Evolutionary conservation across 208 protist genomes (phyloP).

Genomic region (Vickermania ingenoplastis): DNA sequence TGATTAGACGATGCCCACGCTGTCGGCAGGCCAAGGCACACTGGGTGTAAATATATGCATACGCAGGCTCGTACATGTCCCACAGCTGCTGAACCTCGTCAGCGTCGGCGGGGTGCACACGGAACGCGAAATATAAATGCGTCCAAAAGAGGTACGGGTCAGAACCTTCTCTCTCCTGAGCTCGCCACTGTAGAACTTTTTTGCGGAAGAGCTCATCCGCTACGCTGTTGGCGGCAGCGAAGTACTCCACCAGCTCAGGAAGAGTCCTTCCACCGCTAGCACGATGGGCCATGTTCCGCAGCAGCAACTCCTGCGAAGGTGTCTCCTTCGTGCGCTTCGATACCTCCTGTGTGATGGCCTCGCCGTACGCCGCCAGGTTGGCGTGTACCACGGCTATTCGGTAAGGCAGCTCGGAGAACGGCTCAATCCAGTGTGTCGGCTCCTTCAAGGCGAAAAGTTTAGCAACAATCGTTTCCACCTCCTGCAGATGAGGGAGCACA

Average conservation of each 20-base stretch:
- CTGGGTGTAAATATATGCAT: slow-evolving; percentile 78
- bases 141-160: slow-evolving; percentile 82
- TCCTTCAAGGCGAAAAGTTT: slow-evolving; percentile 60
- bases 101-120: slow-evolving; percentile 52
- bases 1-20: slow-evolving; percentile 70
- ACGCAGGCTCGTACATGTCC: slow-evolving; percentile 81
- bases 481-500: slow-evolving; percentile 41
- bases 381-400: slow-evolving; percentile 71
- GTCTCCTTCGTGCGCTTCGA: slow-evolving; percentile 22
- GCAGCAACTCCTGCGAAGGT: slow-evolving; percentile 53
- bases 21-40: slow-evolving; percentile 52
- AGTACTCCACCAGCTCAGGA: slow-evolving; percentile 58
- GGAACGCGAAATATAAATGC: slow-evolving; percentile 82
- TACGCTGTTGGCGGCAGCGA: slow-evolving; percentile 43
- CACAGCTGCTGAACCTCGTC: slow-evolving; percentile 70
- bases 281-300: slow-evolving; percentile 62
- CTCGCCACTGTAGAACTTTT: slow-evolving; percentile 72
- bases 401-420: slow-evolving; percentile 61
- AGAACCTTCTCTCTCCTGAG: slow-evolving; percentile 55
- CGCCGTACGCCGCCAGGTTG: slow-evolving; percentile 66
- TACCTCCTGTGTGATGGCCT: slow-evolving; percentile 61
- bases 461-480: slow-evolving; percentile 66
- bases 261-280: slow-evolving; percentile 35
- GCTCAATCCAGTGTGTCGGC: slow-evolving; percentile 78
- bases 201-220: slow-evolving; percentile 58